Evolutionary conservation across 2,329 filamentous ascomycete species (phyloP).

Genomic region (Colletotrichum shisoi): DNA sequence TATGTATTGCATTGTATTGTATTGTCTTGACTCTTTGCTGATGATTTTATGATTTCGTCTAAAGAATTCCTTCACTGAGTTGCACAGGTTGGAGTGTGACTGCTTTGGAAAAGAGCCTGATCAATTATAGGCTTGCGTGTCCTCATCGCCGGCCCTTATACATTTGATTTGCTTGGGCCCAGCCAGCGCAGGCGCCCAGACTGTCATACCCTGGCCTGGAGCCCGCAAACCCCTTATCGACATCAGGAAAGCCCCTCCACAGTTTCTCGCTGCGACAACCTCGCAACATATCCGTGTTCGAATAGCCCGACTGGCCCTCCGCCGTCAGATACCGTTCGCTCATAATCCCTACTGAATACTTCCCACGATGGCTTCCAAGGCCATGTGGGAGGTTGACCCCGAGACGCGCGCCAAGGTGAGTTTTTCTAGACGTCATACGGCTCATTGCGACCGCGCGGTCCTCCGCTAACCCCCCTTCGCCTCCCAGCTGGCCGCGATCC

Average conservation of each 20-base stretch:
- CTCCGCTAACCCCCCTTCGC: slow-evolving; percentile 31
- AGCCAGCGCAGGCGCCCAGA: slow-evolving; percentile 29
- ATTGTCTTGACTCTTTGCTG: background rate
- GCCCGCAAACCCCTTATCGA: slow-evolving; percentile 36
- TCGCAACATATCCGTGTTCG: background rate
- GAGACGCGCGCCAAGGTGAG: slow-evolving; percentile 93
- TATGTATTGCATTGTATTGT: background rate
- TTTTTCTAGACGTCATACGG: slow-evolving; percentile 16
- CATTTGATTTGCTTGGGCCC: slow-evolving; percentile 12
- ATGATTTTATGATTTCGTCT: background rate
- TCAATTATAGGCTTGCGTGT: slow-evolving; percentile 2
- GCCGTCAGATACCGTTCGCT: slow-evolving; percentile 8
- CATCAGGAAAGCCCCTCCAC: slow-evolving; percentile 34
- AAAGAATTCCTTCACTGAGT: background rate
- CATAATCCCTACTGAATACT: slow-evolving; percentile 7
- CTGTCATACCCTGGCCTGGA: slow-evolving; percentile 22
- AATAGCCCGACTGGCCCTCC: slow-evolving; percentile 2
- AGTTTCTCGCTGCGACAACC: slow-evolving; percentile 36
- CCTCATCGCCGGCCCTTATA: background rate
- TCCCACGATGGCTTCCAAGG: slow-evolving; percentile 69
- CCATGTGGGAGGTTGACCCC: slow-evolving; percentile 98
- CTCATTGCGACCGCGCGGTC: slow-evolving; percentile 18
- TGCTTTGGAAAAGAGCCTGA: background rate
- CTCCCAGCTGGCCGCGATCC: slow-evolving; percentile 81
- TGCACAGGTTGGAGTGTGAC: background rate